These are phyloP conservation scores for Teratosphaeriaceae sp. DNA, from an alignment of 2,329 filamentous ascomycete genomes.

Conservation along the genomic window DNA sequence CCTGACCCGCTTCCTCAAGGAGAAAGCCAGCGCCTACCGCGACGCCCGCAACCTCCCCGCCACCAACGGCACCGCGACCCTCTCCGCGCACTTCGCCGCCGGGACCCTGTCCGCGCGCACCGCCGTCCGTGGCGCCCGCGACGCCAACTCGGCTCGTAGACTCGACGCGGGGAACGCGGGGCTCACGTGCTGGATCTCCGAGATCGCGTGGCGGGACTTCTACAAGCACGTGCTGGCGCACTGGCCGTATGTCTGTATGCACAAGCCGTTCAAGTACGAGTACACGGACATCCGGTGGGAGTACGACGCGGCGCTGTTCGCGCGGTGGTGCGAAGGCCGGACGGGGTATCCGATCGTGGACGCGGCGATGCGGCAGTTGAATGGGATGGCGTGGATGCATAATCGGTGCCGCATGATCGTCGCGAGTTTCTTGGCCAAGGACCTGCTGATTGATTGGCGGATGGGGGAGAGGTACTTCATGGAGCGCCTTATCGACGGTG, in stretches of 20 bases:
- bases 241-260: constrained; percentile 80
- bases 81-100: constrained; percentile 67
- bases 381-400: constrained; percentile 67
- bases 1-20: constrained; percentile 60
- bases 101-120: constrained; percentile 64
- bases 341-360: constrained; percentile 82
- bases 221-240: constrained; percentile 79
- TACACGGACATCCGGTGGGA: constrained; percentile 81
- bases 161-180: constrained; percentile 62
- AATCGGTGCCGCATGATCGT: constrained; percentile 81
- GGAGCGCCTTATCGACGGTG: constrained; percentile 70
- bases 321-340: constrained; percentile 64
- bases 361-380: constrained; percentile 76
- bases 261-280: constrained; percentile 74
- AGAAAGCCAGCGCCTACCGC: constrained; percentile 57
- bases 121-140: constrained; percentile 56
- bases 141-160: constrained; percentile 54
- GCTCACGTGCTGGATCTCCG: constrained; percentile 68
- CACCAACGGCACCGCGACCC: constrained; percentile 55
- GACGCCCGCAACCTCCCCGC: constrained; percentile 60
- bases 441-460: constrained; percentile 76
- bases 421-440: constrained; percentile 73
- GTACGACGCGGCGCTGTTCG: constrained; percentile 62
- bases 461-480: constrained; percentile 78
- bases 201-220: constrained; percentile 82